phyloP scores from a whole-genome alignment of 164 flowering plant genomes.

The Umbilicus rupestris region DNA sequence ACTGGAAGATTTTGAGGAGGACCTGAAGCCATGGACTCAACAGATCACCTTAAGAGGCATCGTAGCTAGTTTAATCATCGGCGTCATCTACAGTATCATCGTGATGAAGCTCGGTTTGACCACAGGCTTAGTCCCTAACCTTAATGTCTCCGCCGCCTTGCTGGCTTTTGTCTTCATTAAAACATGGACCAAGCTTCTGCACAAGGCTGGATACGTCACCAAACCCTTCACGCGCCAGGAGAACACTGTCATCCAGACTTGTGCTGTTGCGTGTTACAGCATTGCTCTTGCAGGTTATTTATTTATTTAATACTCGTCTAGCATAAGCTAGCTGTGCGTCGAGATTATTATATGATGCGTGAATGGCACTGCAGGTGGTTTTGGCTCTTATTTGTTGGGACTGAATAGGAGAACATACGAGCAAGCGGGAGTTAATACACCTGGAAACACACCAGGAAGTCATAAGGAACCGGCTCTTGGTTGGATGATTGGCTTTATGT shows the following conservation, averaged over 20 bases:
- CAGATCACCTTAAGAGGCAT: conserved; percentile 51
- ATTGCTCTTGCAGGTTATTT: conserved; percentile 65
- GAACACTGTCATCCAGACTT: conserved; percentile 53
- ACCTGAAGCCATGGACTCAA: conserved; percentile 26
- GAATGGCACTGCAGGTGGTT: conserved; percentile 25
- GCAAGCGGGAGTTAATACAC: conserved; percentile 45
- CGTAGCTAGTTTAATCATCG: conserved; percentile 37
- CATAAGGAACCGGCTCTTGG: conserved; percentile 43
- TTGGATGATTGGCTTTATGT: conserved; percentile 57
- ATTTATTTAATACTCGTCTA: no score
- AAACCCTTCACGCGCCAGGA: conserved; percentile 58
- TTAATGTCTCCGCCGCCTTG: conserved; percentile 58
- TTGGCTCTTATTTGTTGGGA: conserved; percentile 52
- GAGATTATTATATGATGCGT: background rate
- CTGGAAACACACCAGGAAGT: conserved; percentile 42
- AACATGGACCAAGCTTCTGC: conserved; percentile 45
- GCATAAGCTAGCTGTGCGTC: no score
- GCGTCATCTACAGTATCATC: conserved; percentile 49
- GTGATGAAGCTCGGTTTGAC: conserved; percentile 63
- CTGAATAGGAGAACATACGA: conserved; percentile 52
- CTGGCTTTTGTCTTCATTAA: conserved; percentile 44
- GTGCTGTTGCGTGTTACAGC: conserved; percentile 63
- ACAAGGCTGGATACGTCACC: conserved; percentile 28
- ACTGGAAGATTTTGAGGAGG: conserved; percentile 12
- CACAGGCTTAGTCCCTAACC: conserved; percentile 52